Percentiles rank a stretch among this genome's conserved stretches.
These are phyloP conservation scores for Nannochloropsis granulata DNA, from an alignment of 108 stramenopile genomes.

Conservation along the genomic window DNA sequence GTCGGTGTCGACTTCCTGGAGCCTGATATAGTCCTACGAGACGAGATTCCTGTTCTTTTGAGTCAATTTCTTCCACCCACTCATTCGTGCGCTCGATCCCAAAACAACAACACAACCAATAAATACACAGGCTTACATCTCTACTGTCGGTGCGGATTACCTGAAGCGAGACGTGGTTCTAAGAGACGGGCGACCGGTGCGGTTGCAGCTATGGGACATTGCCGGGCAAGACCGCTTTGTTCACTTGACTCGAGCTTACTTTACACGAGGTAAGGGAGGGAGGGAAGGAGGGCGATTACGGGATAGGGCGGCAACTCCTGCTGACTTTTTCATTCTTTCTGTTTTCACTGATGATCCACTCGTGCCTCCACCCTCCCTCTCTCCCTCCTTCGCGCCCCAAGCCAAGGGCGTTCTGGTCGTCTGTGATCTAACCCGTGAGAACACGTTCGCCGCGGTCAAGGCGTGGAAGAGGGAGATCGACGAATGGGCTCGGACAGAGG, in stretches of 20 bases:
- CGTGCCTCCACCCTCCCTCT: no score
- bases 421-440: constrained; percentile 24
- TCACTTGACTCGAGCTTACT: constrained; percentile 29
- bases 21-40: no score
- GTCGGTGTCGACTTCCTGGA: no score
- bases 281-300: not conserved
- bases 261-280: constrained; percentile 3
- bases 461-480: constrained; percentile 24
- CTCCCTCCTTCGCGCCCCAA: not conserved
- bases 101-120: no score
- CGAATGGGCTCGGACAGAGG: constrained; percentile 18
- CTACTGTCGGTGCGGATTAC: constrained; percentile 30
- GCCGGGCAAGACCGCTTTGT: constrained; percentile 33
- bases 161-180: constrained; percentile 15
- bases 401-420: constrained; percentile 24
- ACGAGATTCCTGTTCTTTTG: no score
- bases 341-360: not conserved
- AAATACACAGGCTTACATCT: not conserved
- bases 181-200: not conserved
- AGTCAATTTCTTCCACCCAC: no score
- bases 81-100: no score
- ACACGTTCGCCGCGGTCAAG: constrained; percentile 17
- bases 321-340: not conserved
- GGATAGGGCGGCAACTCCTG: not conserved
- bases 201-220: constrained; percentile 28